phyloP scores from a whole-genome alignment of 495 filamentous ascomycete genomes.

The Daldinia decipiens region DNA sequence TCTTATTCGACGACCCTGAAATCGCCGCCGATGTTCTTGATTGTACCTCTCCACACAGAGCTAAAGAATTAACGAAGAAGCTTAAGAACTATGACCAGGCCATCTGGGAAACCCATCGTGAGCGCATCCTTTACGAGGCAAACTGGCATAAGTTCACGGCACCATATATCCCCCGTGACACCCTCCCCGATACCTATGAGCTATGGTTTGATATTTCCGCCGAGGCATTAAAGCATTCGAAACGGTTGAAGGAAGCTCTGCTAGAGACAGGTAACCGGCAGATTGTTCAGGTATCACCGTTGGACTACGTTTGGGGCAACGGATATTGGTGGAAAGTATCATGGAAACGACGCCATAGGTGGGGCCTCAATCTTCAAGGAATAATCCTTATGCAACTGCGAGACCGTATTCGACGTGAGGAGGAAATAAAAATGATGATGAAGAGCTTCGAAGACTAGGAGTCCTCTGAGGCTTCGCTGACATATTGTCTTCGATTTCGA shows the following conservation, averaged over 20 bases:
- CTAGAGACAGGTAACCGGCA: background rate
- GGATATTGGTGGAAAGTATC: background rate
- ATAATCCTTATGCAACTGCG: background rate
- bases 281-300: background rate
- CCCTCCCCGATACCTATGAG: background rate
- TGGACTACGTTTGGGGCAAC: background rate
- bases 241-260: background rate
- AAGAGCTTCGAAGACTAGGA: background rate
- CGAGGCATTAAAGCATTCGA: background rate
- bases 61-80: background rate
- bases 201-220: background rate
- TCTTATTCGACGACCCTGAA: background rate
- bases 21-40: background rate
- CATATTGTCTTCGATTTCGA: background rate
- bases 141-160: conserved; percentile 8
- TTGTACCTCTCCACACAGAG: background rate
- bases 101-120: background rate
- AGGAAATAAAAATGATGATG: background rate
- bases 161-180: background rate
- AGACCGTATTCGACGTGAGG: background rate
- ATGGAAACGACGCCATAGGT: background rate
- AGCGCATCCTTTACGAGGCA: conserved; percentile 2
- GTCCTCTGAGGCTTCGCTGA: background rate
- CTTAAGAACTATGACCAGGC: background rate
- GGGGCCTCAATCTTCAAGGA: conserved; percentile 2